These are phyloP conservation scores for Arabidopsis lyrata DNA, from an alignment of 441 rosid genomes.

Conservation along the genomic window DNA sequence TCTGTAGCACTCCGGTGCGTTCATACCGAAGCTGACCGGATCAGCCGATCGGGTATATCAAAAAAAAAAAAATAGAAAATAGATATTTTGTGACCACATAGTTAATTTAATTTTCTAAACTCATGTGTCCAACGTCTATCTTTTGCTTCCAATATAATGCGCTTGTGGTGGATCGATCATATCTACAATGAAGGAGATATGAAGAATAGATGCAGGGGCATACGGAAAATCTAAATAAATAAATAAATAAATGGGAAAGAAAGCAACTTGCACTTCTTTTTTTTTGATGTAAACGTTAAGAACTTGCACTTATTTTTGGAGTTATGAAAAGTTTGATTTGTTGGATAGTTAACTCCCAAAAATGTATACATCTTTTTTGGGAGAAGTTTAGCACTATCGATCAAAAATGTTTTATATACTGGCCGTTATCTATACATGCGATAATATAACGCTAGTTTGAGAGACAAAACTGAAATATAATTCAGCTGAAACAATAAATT, in stretches of 20 bases:
- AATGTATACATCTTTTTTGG: conserved; percentile 9
- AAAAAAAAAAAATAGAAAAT: conserved; percentile 35
- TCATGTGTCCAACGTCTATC: conserved; percentile 15
- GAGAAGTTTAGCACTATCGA: neutral
- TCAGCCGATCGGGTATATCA: too few relatives aligned
- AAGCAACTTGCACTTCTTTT: conserved; percentile 38
- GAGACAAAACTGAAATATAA: neutral
- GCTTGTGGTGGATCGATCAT: conserved; percentile 29
- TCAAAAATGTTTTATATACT: conserved; percentile 3
- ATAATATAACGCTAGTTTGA: neutral
- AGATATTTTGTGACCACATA: conserved; percentile 33
- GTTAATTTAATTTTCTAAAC: conserved; percentile 24
- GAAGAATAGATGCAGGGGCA: conserved; percentile 21
- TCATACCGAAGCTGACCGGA: too few relatives aligned
- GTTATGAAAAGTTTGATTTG: conserved; percentile 11
- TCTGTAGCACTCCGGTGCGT: too few relatives aligned
- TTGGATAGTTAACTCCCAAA: conserved; percentile 41
- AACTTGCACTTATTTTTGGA: conserved; percentile 39
- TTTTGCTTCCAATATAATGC: conserved; percentile 36
- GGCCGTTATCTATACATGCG: neutral
- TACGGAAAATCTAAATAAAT: conserved; percentile 24
- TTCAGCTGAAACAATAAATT: neutral
- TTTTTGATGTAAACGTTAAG: too few relatives aligned
- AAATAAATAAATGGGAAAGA: conserved; percentile 33
- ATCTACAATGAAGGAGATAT: conserved; percentile 26